A percentile compares a stretch with the other conserved stretches of the same genome.
These are phyloP conservation scores for Jimgerdemannia flammicorona DNA, from an alignment of 192 early-diverging fungal species.

Conservation along the genomic window DNA sequence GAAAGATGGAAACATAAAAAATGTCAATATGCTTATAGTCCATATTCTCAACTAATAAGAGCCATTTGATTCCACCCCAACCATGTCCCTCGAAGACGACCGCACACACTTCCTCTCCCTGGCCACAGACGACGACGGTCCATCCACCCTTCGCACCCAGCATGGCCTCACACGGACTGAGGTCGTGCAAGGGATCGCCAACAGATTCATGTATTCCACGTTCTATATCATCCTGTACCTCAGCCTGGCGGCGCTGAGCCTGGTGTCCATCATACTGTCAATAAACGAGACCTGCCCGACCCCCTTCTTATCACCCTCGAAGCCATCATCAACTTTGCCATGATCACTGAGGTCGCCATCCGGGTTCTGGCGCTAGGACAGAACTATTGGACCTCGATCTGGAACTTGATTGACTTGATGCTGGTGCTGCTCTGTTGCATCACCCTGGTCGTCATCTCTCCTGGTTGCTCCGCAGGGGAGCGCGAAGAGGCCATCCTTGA, in stretches of 20 bases:
- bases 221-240: slow-evolving; percentile 55
- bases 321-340: slow-evolving; percentile 67
- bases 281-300: slow-evolving; percentile 39
- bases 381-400: slow-evolving; percentile 60
- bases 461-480: slow-evolving; percentile 61
- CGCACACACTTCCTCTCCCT: too few species aligned
- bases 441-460: slow-evolving; percentile 61
- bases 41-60: too few species aligned
- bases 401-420: slow-evolving; percentile 71
- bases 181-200: slow-evolving; percentile 52
- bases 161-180: slow-evolving; percentile 46
- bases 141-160: slow-evolving; percentile 26
- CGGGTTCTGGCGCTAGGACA: slow-evolving; percentile 62
- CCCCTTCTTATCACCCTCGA: slow-evolving; percentile 63
- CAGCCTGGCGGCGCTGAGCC: slow-evolving; percentile 42
- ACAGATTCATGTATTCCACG: slow-evolving; percentile 54
- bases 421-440: slow-evolving; percentile 65
- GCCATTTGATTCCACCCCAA: too few species aligned
- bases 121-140: background rate
- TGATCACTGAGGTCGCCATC: slow-evolving; percentile 71
- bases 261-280: slow-evolving; percentile 50
- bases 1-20: too few species aligned
- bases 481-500: slow-evolving; percentile 69
- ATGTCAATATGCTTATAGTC: too few species aligned
- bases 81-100: too few species aligned